Percentiles rank a stretch among this genome's conserved stretches.
Conservation (phyloP, 2,329 filamentous ascomycete genomes). For the Exophiala sideris region DNA sequence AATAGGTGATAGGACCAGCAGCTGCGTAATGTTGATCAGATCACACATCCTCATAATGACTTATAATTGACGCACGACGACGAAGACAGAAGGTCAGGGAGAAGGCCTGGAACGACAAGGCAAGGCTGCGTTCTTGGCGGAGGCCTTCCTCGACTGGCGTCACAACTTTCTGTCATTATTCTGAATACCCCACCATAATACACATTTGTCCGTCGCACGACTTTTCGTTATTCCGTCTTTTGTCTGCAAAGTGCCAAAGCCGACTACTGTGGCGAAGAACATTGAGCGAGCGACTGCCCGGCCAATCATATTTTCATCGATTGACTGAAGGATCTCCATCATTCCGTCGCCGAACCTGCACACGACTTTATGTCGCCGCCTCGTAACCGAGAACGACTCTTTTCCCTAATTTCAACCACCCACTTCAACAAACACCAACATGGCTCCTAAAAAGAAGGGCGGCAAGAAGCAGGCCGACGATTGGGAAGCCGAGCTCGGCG, state of each 20-base stretch:
- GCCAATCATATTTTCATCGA: constrained; percentile 3
- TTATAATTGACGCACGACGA: too few relatives aligned
- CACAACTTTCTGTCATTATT: too few relatives aligned
- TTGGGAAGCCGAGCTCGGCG: constrained; percentile 91
- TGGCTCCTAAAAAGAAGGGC: constrained; percentile 95
- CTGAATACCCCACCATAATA: too few relatives aligned
- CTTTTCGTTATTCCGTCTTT: not conserved
- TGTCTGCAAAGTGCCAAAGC: too few relatives aligned
- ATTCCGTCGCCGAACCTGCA: constrained; percentile 2
- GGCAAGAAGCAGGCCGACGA: constrained; percentile 77
- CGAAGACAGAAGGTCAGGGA: too few relatives aligned
- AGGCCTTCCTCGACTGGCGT: too few relatives aligned
- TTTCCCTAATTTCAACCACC: constrained; percentile 5
- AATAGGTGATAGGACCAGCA: too few relatives aligned
- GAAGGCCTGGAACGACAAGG: too few relatives aligned
- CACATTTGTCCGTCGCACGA: not conserved
- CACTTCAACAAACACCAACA: constrained; percentile 40
- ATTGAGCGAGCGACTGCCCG: not conserved
- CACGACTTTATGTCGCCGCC: constrained; percentile 30
- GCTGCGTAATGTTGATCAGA: too few relatives aligned
- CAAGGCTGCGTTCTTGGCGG: too few relatives aligned
- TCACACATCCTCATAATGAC: too few relatives aligned
- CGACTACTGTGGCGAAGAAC: not conserved
- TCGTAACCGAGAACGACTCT: constrained; percentile 27
- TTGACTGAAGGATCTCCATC: not conserved